These are phyloP conservation scores for Neohortaea acidophila DNA, from an alignment of 495 filamentous ascomycete species.

Conservation along the genomic window DNA sequence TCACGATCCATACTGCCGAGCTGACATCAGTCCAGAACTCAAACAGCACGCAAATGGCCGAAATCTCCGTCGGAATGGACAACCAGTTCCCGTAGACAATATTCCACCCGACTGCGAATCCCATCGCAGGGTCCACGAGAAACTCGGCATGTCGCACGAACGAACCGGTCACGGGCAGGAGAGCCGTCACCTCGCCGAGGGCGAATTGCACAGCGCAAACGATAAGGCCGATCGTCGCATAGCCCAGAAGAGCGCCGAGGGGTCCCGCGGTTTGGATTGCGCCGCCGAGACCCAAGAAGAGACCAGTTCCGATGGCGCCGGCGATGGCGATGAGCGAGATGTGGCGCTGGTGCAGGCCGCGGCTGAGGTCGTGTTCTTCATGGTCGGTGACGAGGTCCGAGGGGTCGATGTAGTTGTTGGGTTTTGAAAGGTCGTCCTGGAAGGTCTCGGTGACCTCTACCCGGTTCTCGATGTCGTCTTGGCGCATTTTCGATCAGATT, in stretches of 20 bases:
- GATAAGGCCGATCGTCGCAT: constrained; percentile 41
- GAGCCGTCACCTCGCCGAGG: constrained; percentile 49
- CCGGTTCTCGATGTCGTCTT: too few relatives aligned
- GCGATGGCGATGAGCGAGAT: constrained; percentile 23
- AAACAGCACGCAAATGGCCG: neutral
- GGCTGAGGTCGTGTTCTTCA: neutral
- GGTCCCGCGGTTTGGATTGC: constrained; percentile 29
- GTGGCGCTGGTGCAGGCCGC: constrained; percentile 21
- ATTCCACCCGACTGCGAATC: constrained; percentile 42
- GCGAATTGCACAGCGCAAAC: constrained; percentile 47
- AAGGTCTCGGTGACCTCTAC: too few relatives aligned
- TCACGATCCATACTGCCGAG: constrained; percentile 26
- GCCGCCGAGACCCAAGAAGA: constrained; percentile 15
- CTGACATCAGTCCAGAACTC: constrained; percentile 22
- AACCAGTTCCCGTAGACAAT: constrained; percentile 21
- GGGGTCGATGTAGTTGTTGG: too few relatives aligned
- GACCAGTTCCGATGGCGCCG: constrained; percentile 21
- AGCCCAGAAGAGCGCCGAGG: constrained; percentile 54
- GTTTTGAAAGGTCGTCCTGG: too few relatives aligned
- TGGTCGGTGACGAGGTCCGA: neutral
- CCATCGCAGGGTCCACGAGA: constrained; percentile 46
- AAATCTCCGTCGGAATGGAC: neutral
- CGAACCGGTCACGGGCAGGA: constrained; percentile 38
- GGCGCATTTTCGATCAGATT: too few relatives aligned
- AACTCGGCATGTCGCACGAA: constrained; percentile 42